Percentiles rank a stretch among this genome's conserved stretches.
Evolutionary conservation across 768 basidiomycete genomes (phyloP).

Genomic region (Boletus rex-veris): DNA sequence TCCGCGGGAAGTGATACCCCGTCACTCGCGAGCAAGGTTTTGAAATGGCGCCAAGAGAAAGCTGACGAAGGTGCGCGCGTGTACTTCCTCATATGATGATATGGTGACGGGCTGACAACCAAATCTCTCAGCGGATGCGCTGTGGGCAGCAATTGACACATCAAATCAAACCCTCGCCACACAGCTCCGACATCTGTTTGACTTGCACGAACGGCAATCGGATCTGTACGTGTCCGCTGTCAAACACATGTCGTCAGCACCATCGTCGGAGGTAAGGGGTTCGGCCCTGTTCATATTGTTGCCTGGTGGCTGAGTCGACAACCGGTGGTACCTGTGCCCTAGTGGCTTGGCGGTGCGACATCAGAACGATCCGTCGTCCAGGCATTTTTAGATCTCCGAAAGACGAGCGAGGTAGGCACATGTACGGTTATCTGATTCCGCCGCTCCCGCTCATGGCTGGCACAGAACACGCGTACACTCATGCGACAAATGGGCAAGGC

Average conservation of each 20-base stretch:
- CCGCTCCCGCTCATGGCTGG: neutral
- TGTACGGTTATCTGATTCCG: neutral
- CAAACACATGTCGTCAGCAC: constrained; percentile 59
- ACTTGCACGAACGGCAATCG: constrained; percentile 45
- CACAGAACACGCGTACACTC: constrained; percentile 66
- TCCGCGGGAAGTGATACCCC: constrained; percentile 97
- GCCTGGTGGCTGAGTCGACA: neutral
- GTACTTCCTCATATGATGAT: neutral
- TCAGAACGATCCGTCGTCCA: constrained; percentile 39
- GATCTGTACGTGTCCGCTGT: constrained; percentile 53
- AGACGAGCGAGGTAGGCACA: constrained; percentile 51
- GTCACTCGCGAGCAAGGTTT: constrained; percentile 85
- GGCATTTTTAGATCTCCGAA: constrained; percentile 56
- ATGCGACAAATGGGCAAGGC: constrained; percentile 84
- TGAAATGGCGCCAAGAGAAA: constrained; percentile 80
- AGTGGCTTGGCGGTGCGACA: constrained; percentile 44
- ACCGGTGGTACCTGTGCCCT: neutral
- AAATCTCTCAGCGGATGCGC: constrained; percentile 45
- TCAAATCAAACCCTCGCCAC: constrained; percentile 58
- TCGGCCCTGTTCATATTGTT: constrained; percentile 12
- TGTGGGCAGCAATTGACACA: constrained; percentile 64
- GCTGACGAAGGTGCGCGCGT: constrained; percentile 45
- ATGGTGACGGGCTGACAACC: neutral
- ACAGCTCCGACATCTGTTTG: constrained; percentile 49
- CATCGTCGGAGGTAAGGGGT: constrained; percentile 48